These are phyloP conservation scores for Plasmopara muralis DNA, from an alignment of 352 stramenopile species.

Conservation along the genomic window DNA sequence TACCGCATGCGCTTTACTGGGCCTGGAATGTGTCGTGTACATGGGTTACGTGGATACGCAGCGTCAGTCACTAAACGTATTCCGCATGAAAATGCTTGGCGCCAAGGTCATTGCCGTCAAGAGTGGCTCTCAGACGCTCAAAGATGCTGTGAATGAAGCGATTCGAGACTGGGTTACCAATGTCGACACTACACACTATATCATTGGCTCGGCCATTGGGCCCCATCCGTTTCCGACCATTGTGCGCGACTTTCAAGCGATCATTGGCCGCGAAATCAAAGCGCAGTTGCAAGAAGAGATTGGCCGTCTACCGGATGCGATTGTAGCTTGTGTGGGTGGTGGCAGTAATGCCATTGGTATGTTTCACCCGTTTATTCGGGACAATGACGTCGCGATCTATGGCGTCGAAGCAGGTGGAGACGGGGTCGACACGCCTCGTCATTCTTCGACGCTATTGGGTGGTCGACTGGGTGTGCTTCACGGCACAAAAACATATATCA, in stretches of 20 bases:
- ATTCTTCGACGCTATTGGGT: constrained; percentile 93
- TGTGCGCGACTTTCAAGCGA: constrained; percentile 96
- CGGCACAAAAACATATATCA: constrained; percentile 96
- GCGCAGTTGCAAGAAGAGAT: constrained; percentile 93
- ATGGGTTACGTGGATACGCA: constrained; percentile 98
- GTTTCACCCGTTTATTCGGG: constrained; percentile 96
- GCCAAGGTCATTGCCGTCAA: constrained; percentile 97
- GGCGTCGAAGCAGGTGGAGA: constrained; percentile 96
- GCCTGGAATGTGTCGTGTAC: constrained; percentile 96
- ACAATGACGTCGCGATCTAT: constrained; percentile 91
- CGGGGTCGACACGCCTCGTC: constrained; percentile 78
- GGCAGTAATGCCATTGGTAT: constrained; percentile 99
- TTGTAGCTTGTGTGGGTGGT: constrained; percentile 96
- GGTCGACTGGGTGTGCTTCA: constrained; percentile 95
- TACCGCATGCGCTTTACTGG: constrained; percentile 94
- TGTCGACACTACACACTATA: constrained; percentile 97
- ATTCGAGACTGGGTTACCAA: constrained; percentile 99
- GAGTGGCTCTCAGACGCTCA: constrained; percentile 93
- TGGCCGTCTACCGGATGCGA: constrained; percentile 91
- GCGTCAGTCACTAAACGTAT: constrained; percentile 97
- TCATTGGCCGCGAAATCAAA: constrained; percentile 94
- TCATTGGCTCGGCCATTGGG: constrained; percentile 97
- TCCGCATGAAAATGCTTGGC: constrained; percentile 99
- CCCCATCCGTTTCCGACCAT: constrained; percentile 98
- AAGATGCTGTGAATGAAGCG: constrained; percentile 98